Percentiles rank a stretch among this genome's conserved stretches.
Evolutionary conservation across 2,329 filamentous ascomycete genomes (phyloP).

Genomic region (Clonostachys chloroleuca): DNA sequence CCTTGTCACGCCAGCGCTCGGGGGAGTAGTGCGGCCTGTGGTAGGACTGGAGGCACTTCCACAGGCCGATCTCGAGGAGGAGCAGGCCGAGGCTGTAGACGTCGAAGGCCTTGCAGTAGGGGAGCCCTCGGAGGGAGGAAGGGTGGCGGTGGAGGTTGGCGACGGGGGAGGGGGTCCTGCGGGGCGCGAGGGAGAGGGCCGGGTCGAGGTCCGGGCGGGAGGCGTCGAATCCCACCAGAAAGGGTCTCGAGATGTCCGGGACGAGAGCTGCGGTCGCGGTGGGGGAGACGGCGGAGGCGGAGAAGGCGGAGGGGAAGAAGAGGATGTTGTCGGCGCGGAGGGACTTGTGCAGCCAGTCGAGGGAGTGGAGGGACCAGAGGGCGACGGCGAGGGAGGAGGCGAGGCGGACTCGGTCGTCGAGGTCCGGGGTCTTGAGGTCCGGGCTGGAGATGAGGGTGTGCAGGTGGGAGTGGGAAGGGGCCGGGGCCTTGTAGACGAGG

Average conservation of each 20-base stretch:
- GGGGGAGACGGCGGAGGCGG: conserved; percentile 17
- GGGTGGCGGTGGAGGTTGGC: conserved; percentile 42
- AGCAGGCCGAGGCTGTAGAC: conserved; percentile 48
- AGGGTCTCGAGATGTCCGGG: conserved; percentile 34
- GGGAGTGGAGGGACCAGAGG: conserved; percentile 44
- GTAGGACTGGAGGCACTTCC: conserved; percentile 34
- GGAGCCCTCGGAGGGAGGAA: conserved; percentile 28
- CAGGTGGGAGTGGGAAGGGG: conserved; percentile 27
- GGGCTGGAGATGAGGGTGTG: conserved; percentile 29
- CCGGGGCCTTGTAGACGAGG: conserved; percentile 33
- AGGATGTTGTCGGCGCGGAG: conserved; percentile 48
- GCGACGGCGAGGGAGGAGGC: conserved; percentile 36
- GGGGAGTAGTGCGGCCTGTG: conserved; percentile 35
- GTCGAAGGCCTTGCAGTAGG: conserved; percentile 44
- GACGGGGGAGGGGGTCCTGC: conserved; percentile 29
- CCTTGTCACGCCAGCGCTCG: conserved; percentile 33
- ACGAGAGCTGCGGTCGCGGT: conserved; percentile 24
- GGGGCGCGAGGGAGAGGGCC: conserved; percentile 39
- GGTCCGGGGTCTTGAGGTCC: conserved; percentile 36
- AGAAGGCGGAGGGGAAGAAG: conserved; percentile 42
- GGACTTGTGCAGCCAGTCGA: conserved; percentile 54
- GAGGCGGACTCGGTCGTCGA: conserved; percentile 34
- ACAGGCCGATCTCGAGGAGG: conserved; percentile 45
- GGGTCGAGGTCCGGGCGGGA: conserved; percentile 45
- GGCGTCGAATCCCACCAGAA: conserved; percentile 50